Percentiles rank a stretch among this genome's conserved stretches.
Conservation (phyloP, 352 stramenopile genomes). For the Phytophthora kernoviae region DNA sequence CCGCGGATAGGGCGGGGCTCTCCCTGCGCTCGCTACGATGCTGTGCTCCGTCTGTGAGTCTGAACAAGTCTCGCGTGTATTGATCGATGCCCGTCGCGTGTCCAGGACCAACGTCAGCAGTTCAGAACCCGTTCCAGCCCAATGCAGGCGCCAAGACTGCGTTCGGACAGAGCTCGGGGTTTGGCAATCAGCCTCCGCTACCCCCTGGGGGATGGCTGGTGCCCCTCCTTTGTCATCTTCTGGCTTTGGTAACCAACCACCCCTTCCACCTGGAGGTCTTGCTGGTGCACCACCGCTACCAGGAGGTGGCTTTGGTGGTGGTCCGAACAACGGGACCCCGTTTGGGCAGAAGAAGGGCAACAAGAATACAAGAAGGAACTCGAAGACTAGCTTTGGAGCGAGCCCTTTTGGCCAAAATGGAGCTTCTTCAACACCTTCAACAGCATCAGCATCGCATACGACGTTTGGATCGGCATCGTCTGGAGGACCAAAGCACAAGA, state of each 20-base stretch:
- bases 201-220: slow-evolving; percentile 28
- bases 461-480: slow-evolving; percentile 33
- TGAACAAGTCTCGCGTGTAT: slow-evolving; percentile 21
- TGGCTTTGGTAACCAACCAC: slow-evolving; percentile 17
- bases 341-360: slow-evolving; percentile 29
- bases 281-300: slow-evolving; percentile 6
- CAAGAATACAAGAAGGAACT: slow-evolving; percentile 15
- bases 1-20: slow-evolving; percentile 1
- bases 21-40: slow-evolving; percentile 2
- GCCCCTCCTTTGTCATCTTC: slow-evolving; percentile 3
- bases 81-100: slow-evolving; percentile 39
- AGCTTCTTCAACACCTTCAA: slow-evolving; percentile 3
- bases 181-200: slow-evolving; percentile 27
- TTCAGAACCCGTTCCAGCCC: slow-evolving; percentile 39
- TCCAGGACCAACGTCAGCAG: slow-evolving; percentile 26
- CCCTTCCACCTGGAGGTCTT: slow-evolving; percentile 13
- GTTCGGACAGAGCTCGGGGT: slow-evolving; percentile 46
- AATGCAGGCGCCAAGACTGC: slow-evolving; percentile 19
- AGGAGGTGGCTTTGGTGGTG: slow-evolving; percentile 15
- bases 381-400: slow-evolving; percentile 21
- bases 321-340: slow-evolving; percentile 19
- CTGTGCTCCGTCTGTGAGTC: slow-evolving; percentile 3
- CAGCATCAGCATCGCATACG: slow-evolving; percentile 12
- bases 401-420: slow-evolving; percentile 21
- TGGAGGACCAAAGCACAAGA: slow-evolving; percentile 18